Evolutionary conservation across 441 rosid species (phyloP).

Genomic region (Populus trichocarpa): DNA sequence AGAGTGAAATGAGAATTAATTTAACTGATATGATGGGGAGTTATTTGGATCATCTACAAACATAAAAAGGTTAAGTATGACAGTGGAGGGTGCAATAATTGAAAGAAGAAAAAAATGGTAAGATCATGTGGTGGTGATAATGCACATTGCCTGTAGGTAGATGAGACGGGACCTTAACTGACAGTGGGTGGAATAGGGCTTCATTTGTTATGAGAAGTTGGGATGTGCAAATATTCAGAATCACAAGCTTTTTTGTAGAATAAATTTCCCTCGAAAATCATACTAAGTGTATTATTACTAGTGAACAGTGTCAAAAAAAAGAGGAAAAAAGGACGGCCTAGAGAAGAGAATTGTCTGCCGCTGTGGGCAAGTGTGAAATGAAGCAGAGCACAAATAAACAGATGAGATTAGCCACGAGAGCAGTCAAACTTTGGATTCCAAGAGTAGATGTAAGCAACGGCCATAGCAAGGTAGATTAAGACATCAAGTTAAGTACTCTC

Average conservation of each 20-base stretch:
- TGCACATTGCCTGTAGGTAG: too few relatives aligned
- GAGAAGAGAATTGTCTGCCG: background rate
- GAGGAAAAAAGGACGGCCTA: background rate
- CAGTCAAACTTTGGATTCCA: slow-evolving; percentile 29
- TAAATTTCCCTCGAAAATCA: background rate
- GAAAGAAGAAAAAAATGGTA: background rate
- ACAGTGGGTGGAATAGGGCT: background rate
- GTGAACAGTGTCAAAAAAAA: background rate
- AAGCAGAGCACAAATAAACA: slow-evolving; percentile 1
- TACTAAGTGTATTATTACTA: background rate
- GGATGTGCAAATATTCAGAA: background rate
- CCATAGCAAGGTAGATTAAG: background rate
- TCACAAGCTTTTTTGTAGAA: background rate
- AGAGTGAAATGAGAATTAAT: background rate
- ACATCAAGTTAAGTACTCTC: background rate
- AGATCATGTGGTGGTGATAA: slow-evolving; percentile 13
- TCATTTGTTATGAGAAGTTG: background rate
- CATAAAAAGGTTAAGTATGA: background rate
- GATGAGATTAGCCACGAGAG: background rate
- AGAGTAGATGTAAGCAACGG: background rate
- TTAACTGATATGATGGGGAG: background rate
- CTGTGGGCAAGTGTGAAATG: background rate
- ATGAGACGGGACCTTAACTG: too few relatives aligned
- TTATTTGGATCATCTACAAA: background rate
- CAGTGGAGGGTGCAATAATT: background rate